These are phyloP conservation scores for Chlamydomonas sp. DNA, from an alignment of 139 green algal species.

Conservation along the genomic window DNA sequence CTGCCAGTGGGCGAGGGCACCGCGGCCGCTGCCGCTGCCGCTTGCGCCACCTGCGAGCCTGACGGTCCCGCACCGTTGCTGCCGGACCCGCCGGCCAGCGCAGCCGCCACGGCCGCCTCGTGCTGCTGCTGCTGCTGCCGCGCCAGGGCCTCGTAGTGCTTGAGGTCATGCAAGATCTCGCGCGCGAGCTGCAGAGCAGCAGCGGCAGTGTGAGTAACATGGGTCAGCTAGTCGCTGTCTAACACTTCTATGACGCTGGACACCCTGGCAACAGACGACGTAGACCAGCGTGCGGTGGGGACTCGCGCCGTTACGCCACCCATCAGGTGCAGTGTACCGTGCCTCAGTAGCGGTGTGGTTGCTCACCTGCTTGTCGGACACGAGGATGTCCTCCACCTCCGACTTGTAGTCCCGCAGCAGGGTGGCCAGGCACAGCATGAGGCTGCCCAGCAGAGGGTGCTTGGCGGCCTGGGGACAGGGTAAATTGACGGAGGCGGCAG, in stretches of 20 bases:
- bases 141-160: conserved; percentile 64
- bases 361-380: conserved; percentile 74
- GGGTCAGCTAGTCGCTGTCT: background rate
- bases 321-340: background rate
- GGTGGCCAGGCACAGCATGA: conserved; percentile 70
- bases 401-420: conserved; percentile 87
- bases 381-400: conserved; percentile 91
- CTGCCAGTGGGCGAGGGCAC: too few species aligned
- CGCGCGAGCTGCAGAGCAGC: conserved; percentile 63
- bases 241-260: background rate
- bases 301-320: background rate
- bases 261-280: background rate
- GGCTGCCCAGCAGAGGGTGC: conserved; percentile 76
- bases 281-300: background rate
- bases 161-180: conserved; percentile 90
- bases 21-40: background rate
- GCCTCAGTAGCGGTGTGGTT: background rate
- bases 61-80: background rate
- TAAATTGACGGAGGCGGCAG: background rate
- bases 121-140: conserved; percentile 45
- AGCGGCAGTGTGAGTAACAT: background rate
- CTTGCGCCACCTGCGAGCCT: background rate
- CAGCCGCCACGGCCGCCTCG: conserved; percentile 4
- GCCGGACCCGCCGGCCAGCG: background rate
- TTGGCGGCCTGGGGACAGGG: conserved; percentile 41